These are phyloP conservation scores for Isabelozyma rhagii DNA, from an alignment of 805 yeast species.

Conservation along the genomic window DNA sequence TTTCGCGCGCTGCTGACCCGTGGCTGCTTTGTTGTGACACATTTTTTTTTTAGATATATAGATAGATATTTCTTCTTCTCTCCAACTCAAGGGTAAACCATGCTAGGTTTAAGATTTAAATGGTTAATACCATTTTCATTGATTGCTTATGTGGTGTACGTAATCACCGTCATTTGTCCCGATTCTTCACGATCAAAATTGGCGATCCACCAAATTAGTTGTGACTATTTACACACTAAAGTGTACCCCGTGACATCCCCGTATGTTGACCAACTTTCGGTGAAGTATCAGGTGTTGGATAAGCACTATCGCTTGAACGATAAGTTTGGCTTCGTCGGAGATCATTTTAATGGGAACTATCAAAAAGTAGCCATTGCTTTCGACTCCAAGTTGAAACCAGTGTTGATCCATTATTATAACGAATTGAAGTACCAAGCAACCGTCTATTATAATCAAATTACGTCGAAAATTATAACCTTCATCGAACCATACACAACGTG, in stretches of 20 bases:
- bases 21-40: not conserved
- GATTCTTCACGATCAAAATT: not conserved
- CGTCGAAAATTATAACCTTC: not conserved
- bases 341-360: not conserved
- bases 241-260: not conserved
- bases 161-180: conserved; percentile 4
- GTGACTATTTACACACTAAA: not conserved
- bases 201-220: not conserved
- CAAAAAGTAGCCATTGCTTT: not conserved
- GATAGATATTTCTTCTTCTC: not conserved
- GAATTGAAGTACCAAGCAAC: not conserved
- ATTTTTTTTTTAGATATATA: too few species aligned
- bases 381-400: not conserved
- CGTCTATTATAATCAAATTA: too few species aligned
- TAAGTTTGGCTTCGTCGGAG: not conserved
- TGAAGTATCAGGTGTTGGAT: not conserved
- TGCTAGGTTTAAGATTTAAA: conserved; percentile 1
- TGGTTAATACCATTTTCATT: conserved; percentile 5
- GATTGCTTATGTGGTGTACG: conserved; percentile 5
- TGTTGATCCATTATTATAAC: not conserved
- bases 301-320: not conserved
- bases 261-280: not conserved
- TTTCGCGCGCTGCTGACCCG: too few species aligned
- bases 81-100: not conserved
- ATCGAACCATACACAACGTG: not conserved